Evolutionary conservation across 768 basidiomycete species (phyloP).

Genomic region (Multifurca ochricompacta): DNA sequence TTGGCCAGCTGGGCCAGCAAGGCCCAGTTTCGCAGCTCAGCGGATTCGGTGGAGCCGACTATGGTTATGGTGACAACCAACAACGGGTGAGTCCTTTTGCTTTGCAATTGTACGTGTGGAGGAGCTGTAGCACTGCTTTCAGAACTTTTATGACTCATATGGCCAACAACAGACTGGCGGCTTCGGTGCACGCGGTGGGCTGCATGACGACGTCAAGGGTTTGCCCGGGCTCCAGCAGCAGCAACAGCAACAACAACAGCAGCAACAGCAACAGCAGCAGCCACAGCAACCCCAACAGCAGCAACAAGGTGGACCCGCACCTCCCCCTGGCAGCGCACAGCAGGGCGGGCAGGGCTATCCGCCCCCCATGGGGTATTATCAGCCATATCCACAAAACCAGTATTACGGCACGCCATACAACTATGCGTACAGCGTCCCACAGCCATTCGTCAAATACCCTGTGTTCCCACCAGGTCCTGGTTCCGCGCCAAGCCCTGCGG

Average conservation of each 20-base stretch:
- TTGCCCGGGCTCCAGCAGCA: constrained; percentile 54
- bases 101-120: constrained; percentile 3
- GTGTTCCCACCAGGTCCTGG: constrained; percentile 64
- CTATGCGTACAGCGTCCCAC: constrained; percentile 47
- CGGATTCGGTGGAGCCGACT: constrained; percentile 57
- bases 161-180: constrained; percentile 46
- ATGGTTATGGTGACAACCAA: constrained; percentile 59
- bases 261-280: constrained; percentile 45
- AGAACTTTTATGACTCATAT: constrained; percentile 74
- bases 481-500: constrained; percentile 53
- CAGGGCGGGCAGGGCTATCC: constrained; percentile 58
- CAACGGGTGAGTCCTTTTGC: constrained; percentile 40
- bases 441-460: constrained; percentile 71
- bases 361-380: constrained; percentile 52
- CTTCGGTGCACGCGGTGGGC: constrained; percentile 57
- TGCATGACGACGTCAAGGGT: constrained; percentile 74
- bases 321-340: constrained; percentile 53
- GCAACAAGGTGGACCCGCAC: constrained; percentile 41
- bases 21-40: constrained; percentile 41
- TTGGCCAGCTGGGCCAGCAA: constrained; percentile 53
- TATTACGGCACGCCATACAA: constrained; percentile 70
- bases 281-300: constrained; percentile 48
- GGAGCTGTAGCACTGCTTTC: constrained; percentile 21
- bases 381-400: constrained; percentile 69
- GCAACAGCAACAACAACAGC: constrained; percentile 41